Evolutionary conservation across 2,329 filamentous ascomycete species (phyloP).

Genomic region (Aspergillus texensis): DNA sequence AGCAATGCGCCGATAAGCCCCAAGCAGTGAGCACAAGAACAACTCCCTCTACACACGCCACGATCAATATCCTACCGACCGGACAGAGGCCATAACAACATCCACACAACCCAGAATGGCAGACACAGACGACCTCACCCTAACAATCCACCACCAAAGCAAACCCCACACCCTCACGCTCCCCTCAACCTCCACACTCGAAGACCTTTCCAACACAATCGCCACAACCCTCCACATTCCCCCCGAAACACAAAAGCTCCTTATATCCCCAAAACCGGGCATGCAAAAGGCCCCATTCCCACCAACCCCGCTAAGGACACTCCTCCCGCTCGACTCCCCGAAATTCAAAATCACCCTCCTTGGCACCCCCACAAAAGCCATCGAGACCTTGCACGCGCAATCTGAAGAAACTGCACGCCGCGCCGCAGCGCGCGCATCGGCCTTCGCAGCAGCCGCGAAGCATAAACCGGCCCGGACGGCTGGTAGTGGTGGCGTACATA

Average conservation of each 20-base stretch:
- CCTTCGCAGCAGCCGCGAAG: slow-evolving; percentile 24
- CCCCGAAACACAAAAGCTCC: slow-evolving; percentile 46
- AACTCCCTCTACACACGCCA: background rate
- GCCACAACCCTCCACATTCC: slow-evolving; percentile 42
- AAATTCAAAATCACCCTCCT: slow-evolving; percentile 52
- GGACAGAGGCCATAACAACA: background rate
- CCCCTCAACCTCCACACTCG: slow-evolving; percentile 53
- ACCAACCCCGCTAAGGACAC: slow-evolving; percentile 34
- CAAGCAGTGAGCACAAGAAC: background rate
- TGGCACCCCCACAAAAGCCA: slow-evolving; percentile 46
- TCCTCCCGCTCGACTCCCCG: slow-evolving; percentile 38
- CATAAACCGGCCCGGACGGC: slow-evolving; percentile 12
- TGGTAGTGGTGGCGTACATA: slow-evolving; percentile 30
- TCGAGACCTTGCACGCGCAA: slow-evolving; percentile 45
- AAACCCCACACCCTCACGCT: slow-evolving; percentile 53
- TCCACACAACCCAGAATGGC: background rate
- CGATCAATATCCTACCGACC: background rate
- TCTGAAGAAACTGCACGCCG: slow-evolving; percentile 30
- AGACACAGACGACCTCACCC: slow-evolving; percentile 27
- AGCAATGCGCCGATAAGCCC: background rate
- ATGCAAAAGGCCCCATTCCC: slow-evolving; percentile 50
- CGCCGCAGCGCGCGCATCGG: slow-evolving; percentile 33
- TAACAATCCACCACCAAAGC: slow-evolving; percentile 60
- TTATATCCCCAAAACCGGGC: slow-evolving; percentile 52
- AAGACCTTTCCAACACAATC: slow-evolving; percentile 43